A percentile compares a stretch with the other conserved stretches of the same genome.
phyloP scores from a whole-genome alignment of 768 basidiomycete species.

The Daedaleopsis sinensis region DNA sequence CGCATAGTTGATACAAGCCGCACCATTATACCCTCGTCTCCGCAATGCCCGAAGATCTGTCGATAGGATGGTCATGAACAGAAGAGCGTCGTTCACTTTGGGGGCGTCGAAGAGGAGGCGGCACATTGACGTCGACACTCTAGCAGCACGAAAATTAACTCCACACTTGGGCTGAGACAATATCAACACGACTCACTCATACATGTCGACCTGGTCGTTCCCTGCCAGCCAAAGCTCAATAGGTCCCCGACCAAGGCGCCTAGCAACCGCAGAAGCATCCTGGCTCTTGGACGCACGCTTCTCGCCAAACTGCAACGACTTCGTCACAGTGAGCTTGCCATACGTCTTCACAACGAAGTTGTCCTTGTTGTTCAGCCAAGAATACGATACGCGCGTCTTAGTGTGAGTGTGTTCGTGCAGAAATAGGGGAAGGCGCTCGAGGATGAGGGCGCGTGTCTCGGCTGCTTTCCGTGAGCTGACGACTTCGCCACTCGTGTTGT shows the following conservation, averaged over 20 bases:
- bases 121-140: constrained; percentile 85
- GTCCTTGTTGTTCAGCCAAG: constrained; percentile 62
- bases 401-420: constrained; percentile 85
- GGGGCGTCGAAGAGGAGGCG: constrained; percentile 75
- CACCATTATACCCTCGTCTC: constrained; percentile 85
- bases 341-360: constrained; percentile 76
- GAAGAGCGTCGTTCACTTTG: constrained; percentile 82
- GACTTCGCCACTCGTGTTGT: constrained; percentile 59
- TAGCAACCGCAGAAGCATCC: constrained; percentile 76
- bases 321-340: constrained; percentile 63
- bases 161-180: constrained; percentile 6
- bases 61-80: constrained; percentile 93
- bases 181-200: constrained; percentile 65
- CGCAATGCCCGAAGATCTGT: constrained; percentile 84
- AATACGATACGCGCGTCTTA: constrained; percentile 58
- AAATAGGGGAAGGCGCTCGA: constrained; percentile 89
- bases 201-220: constrained; percentile 84
- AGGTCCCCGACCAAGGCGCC: constrained; percentile 53
- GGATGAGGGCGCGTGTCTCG: constrained; percentile 62
- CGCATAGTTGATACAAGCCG: constrained; percentile 18
- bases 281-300: constrained; percentile 53
- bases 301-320: constrained; percentile 57
- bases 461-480: constrained; percentile 47
- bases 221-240: constrained; percentile 78
- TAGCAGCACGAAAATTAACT: constrained; percentile 31